These are phyloP conservation scores for Xylaria sp. DNA, from an alignment of 2,329 filamentous ascomycete species.

Conservation along the genomic window DNA sequence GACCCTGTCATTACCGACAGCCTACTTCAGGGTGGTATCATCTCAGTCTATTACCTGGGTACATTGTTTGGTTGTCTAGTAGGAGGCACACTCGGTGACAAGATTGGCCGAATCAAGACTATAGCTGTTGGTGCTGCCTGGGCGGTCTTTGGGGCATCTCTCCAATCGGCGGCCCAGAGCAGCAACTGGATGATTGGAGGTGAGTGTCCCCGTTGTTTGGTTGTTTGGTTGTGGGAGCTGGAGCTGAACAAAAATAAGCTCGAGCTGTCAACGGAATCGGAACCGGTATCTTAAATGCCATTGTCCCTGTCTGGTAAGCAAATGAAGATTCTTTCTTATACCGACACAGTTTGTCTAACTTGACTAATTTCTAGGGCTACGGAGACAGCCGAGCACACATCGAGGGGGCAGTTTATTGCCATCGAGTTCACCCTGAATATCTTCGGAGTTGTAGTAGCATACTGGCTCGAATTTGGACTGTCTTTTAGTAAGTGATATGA, in stretches of 20 bases:
- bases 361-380: constrained; percentile 61
- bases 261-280: constrained; percentile 73
- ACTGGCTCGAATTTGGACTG: constrained; percentile 70
- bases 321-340: not conserved
- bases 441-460: constrained; percentile 72
- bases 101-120: constrained; percentile 70
- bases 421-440: constrained; percentile 81
- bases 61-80: constrained; percentile 72
- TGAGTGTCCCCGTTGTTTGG: constrained; percentile 49
- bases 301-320: constrained; percentile 70
- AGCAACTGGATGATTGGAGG: constrained; percentile 76
- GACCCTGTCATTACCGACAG: constrained; percentile 67
- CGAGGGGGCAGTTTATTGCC: constrained; percentile 74
- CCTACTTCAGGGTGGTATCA: constrained; percentile 71
- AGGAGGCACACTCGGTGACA: constrained; percentile 73
- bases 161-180: constrained; percentile 75
- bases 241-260: constrained; percentile 51
- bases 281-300: constrained; percentile 76
- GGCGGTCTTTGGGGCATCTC: constrained; percentile 68
- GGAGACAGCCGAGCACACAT: constrained; percentile 74
- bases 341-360: not conserved
- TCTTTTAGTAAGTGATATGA: constrained; percentile 63
- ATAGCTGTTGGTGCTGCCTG: constrained; percentile 69
- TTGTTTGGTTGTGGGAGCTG: not conserved
- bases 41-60: constrained; percentile 65